Base-by-base conservation (phyloP, 2,329 filamentous ascomycete species). In the Phialocephala sp. region DNA sequence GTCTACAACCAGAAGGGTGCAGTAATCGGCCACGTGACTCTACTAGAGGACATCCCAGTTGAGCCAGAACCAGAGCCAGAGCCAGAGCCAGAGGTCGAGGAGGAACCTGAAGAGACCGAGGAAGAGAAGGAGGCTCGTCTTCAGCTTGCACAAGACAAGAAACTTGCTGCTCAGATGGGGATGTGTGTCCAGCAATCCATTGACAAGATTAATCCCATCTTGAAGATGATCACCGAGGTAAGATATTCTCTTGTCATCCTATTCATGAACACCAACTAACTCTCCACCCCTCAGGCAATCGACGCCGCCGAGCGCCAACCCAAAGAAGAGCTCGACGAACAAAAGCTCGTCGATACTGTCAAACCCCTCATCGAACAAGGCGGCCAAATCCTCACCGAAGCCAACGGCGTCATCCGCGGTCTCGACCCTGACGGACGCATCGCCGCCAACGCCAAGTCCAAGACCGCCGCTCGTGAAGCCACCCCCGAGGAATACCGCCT, bases 381-480 rank as follows among this genome's bases (percentile, higher is more conserved):
- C 57, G 87, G 88, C 62, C 89, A 88, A 71, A 93, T 96, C 75
- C 84, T 97, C 15, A 89, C 90, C 72, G 94, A 97, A 79, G 90
- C 91, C 78, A 95, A 97, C 76, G 93, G 93, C 60, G 84, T 90
- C 8, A 92, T 97, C 73, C 92, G 93, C 39, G 93, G 91, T 8
- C 87, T 97, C 60, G 94, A 97, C 74, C 93, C 94, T 0, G 93
- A 97, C 75, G 93, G 94, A 39, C 88, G 89, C 69, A 96, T 97
- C 77, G 87, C 92, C 56, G 87, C 90, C 41, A 91, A 94, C 66
- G 93, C 94, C 56, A 96, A 97, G 84, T 88, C 91, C 72, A 92
- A 91, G 79, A 83, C 91, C 32, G 87, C 89, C 41, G 86, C 89
- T 3, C 88, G 87, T 68, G 91, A 95, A 75, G 92, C 91, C 2